These are phyloP conservation scores for Pinus albicaulis DNA, from an alignment of 75 land plant genomes.

Conservation along the genomic window DNA sequence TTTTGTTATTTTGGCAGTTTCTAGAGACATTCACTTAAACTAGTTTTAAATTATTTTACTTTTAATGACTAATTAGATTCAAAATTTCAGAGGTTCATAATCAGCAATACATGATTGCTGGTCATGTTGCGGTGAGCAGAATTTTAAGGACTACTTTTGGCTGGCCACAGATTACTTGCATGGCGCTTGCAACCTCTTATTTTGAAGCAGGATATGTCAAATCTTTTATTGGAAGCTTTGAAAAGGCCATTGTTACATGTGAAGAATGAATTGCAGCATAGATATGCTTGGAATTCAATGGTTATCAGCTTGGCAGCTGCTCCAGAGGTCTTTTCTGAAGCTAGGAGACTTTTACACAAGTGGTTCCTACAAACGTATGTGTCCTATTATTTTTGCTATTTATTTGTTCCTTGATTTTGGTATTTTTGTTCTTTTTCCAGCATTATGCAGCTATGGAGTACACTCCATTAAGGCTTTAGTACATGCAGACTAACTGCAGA, in stretches of 20 bases:
- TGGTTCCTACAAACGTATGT: slow-evolving; percentile 18
- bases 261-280: slow-evolving; percentile 13
- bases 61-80: no score
- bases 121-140: slow-evolving; percentile 14
- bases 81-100: no score
- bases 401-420: neutral
- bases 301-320: slow-evolving; percentile 14
- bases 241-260: slow-evolving; percentile 16
- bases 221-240: slow-evolving; percentile 7
- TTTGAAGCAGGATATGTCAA: slow-evolving; percentile 13
- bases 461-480: neutral
- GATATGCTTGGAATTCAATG: slow-evolving; percentile 11
- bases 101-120: neutral
- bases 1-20: no score
- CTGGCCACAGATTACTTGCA: slow-evolving; percentile 30
- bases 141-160: slow-evolving; percentile 30
- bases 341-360: slow-evolving; percentile 11
- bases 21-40: no score
- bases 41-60: no score
- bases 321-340: slow-evolving; percentile 18
- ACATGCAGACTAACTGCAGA: neutral
- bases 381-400: neutral
- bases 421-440: no score
- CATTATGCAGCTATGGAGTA: neutral
- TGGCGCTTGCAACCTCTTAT: slow-evolving; percentile 20